Evolutionary conservation across 108 stramenopile genomes (phyloP).

Genomic region (Skeletonema grethae): DNA sequence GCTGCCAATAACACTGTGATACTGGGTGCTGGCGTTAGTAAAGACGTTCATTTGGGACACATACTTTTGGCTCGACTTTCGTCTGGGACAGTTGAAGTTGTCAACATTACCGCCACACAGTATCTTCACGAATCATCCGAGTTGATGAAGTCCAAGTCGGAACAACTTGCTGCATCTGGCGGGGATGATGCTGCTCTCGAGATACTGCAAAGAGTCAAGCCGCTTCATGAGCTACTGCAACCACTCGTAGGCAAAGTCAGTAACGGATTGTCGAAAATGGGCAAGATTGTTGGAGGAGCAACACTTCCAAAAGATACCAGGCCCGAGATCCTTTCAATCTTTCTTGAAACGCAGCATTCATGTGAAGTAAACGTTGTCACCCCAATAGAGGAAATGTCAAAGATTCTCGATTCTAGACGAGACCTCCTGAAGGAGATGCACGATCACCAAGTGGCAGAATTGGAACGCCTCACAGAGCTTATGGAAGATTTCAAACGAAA

Average conservation of each 20-base stretch:
- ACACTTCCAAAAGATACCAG: slow-evolving; percentile 52
- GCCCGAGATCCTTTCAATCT: slow-evolving; percentile 65
- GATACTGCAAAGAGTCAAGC: slow-evolving; percentile 45
- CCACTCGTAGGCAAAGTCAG: slow-evolving; percentile 57
- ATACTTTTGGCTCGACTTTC: slow-evolving; percentile 56
- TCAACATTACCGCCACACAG: slow-evolving; percentile 70
- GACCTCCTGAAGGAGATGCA: slow-evolving; percentile 49
- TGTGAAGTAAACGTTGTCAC: slow-evolving; percentile 69
- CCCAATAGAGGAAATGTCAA: slow-evolving; percentile 69
- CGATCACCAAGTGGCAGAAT: slow-evolving; percentile 52
- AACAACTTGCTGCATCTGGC: slow-evolving; percentile 3
- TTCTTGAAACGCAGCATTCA: slow-evolving; percentile 57
- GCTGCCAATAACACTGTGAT: slow-evolving; percentile 35
- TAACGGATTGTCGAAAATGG: slow-evolving; percentile 62
- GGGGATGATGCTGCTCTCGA: slow-evolving; percentile 41
- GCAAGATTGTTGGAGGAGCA: slow-evolving; percentile 70
- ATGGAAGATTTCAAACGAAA: slow-evolving; percentile 46
- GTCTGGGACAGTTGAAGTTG: slow-evolving; percentile 41
- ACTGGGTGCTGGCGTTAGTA: slow-evolving; percentile 62
- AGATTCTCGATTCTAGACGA: slow-evolving; percentile 46
- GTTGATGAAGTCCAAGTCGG: slow-evolving; percentile 41
- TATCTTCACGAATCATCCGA: slow-evolving; percentile 55
- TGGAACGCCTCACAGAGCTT: slow-evolving; percentile 46
- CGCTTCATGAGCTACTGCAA: slow-evolving; percentile 55
- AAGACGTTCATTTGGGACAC: slow-evolving; percentile 76